Base-by-base conservation (phyloP, 345 rosid species). In the Salix dunnii region DNA sequence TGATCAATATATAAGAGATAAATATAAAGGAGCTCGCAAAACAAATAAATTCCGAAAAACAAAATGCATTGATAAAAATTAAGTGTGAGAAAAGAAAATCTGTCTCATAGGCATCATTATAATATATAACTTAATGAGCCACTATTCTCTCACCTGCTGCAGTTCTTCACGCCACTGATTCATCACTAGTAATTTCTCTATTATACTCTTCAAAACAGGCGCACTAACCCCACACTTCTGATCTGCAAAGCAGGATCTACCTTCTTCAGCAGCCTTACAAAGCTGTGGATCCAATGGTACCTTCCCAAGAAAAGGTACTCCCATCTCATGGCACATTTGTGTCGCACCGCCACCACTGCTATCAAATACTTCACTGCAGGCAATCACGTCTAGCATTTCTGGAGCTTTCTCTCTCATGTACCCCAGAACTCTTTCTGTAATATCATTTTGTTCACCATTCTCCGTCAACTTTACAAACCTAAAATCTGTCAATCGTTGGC, bases 231-330 rank as follows among this genome's bases (percentile, higher is more conserved):
- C 66, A 71, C 99, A 95, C 74, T 84, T 89, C 86, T 78, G 81
- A 75, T 87, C 96, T 21, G 81, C 81, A 77, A 95, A 93, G 82
- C 97, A 95, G 21, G 97, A 95, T 79, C 88, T 87, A 49, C 97
- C 97, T 85, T 95, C 93, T 82, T 91, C 97, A 3, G 98, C 93
- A 18, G 93, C 92, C 86, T 85, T 86, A 79, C 93, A 87, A 36
- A 94, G 92, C 71, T 91, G 90, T 53, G 92, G 99, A 85, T 95
- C 99, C 84, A 95, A 76, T 0, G 97, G 98, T 40, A 95, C 93
- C 84, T 89, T 95, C 16, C 99, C 98, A 3, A 93, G 92, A 83
- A 95, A 95, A 3, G 90, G 91, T 18, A 95, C 89, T 27, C 82
- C 91, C 99, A 93, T 91, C 74, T 95, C 98, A 30, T 21, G 43